phyloP scores from a whole-genome alignment of 2,329 filamentous ascomycete genomes.

The Fusarium ramigenum region DNA sequence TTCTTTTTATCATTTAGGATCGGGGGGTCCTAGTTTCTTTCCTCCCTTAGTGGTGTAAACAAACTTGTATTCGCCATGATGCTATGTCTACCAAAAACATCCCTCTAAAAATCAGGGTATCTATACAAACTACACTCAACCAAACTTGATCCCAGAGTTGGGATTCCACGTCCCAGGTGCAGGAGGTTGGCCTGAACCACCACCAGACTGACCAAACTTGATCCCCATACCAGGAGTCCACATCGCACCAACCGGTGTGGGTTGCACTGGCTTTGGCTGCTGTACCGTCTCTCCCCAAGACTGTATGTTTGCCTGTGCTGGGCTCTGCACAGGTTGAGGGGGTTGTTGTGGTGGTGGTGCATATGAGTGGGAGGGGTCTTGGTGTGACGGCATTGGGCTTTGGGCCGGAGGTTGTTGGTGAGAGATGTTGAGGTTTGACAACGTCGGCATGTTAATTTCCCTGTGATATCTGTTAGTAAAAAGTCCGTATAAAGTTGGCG shows the following conservation, averaged over 20 bases:
- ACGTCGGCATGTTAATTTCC: slow-evolving; percentile 62
- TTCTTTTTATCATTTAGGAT: fast-evolving
- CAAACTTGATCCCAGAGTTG: slow-evolving; percentile 66
- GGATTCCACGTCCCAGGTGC: slow-evolving; percentile 66
- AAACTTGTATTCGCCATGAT: slow-evolving; percentile 11
- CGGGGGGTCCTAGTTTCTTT: neutral
- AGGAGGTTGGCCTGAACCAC: slow-evolving; percentile 39
- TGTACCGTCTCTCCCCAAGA: slow-evolving; percentile 68
- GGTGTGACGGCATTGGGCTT: slow-evolving; percentile 23
- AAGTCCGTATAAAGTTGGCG: neutral
- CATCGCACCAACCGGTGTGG: slow-evolving; percentile 47
- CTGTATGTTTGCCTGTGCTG: slow-evolving; percentile 63
- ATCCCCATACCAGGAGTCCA: slow-evolving; percentile 88
- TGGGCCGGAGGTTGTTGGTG: slow-evolving; percentile 42
- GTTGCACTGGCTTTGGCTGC: slow-evolving; percentile 60
- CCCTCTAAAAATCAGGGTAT: neutral
- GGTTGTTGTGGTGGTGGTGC: slow-evolving; percentile 23
- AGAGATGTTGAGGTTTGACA: slow-evolving; percentile 56
- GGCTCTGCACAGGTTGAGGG: slow-evolving; percentile 39
- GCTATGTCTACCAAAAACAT: neutral
- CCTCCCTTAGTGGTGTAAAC: neutral
- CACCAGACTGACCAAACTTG: slow-evolving; percentile 68
- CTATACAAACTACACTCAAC: slow-evolving; percentile 40
- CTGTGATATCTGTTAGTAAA: slow-evolving; percentile 41
- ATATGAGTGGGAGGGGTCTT: slow-evolving; percentile 20